Evolutionary conservation across 495 filamentous ascomycete genomes (phyloP).

Genomic region (Thermochaetoides thermophila): DNA sequence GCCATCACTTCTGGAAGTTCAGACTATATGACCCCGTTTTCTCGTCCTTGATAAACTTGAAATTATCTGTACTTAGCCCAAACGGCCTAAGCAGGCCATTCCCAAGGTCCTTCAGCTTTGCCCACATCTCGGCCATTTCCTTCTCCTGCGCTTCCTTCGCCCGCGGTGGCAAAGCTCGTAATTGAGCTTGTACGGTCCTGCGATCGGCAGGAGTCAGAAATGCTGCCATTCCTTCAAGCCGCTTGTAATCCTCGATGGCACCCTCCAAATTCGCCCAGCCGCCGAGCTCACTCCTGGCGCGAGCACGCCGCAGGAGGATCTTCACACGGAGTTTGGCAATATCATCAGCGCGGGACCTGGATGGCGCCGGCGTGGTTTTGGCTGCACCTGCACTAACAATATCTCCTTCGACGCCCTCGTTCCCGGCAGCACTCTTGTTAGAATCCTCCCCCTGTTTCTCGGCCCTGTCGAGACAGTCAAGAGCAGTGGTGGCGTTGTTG

Average conservation of each 20-base stretch:
- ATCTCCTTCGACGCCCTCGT: conserved; percentile 44
- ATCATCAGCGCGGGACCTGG: conserved; percentile 33
- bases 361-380: conserved; percentile 27
- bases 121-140: conserved; percentile 93
- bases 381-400: conserved; percentile 37
- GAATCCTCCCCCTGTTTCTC: conserved; percentile 15
- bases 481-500: conserved; percentile 52
- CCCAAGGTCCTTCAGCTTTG: conserved; percentile 83
- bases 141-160: conserved; percentile 64
- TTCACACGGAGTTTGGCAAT: conserved; percentile 71
- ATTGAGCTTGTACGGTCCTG: conserved; percentile 48
- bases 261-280: conserved; percentile 74
- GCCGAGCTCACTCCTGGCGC: conserved; percentile 51
- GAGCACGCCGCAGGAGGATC: conserved; percentile 70
- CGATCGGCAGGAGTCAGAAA: conserved; percentile 45
- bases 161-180: conserved; percentile 46
- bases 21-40: conserved; percentile 84
- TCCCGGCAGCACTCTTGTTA: conserved; percentile 29
- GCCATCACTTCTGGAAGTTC: conserved; percentile 69
- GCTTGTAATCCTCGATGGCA: conserved; percentile 63
- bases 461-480: conserved; percentile 56
- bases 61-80: conserved; percentile 82
- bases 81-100: conserved; percentile 89
- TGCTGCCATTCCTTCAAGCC: conserved; percentile 37
- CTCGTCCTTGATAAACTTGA: conserved; percentile 83